These are phyloP conservation scores for Boletus reticulatus DNA, from an alignment of 768 basidiomycete genomes.

Conservation along the genomic window DNA sequence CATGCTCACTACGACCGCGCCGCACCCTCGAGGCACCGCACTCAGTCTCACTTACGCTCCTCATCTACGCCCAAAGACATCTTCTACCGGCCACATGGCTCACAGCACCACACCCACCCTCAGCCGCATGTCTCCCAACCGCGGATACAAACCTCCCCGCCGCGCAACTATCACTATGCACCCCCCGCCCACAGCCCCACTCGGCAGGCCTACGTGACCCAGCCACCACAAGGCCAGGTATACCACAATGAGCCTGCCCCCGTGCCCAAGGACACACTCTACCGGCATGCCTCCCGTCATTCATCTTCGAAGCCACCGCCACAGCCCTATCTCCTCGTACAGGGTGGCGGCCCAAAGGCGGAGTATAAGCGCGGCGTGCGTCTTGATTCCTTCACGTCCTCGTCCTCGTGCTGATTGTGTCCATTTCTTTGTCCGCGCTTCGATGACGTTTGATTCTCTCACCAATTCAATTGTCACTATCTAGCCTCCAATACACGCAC, in stretches of 20 bases:
- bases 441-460: constrained; percentile 5
- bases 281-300: constrained; percentile 21
- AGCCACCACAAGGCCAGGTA: constrained; percentile 30
- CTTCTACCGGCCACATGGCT: constrained; percentile 12
- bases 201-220: constrained; percentile 17
- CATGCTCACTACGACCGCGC: constrained; percentile 18
- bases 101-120: constrained; percentile 16
- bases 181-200: constrained; percentile 11
- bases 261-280: constrained; percentile 15
- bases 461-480: not conserved
- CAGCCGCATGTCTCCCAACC: constrained; percentile 13
- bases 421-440: not conserved
- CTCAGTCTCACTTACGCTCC: constrained; percentile 27
- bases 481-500: constrained; percentile 28
- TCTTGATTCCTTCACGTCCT: constrained; percentile 12
- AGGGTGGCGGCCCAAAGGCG: constrained; percentile 27
- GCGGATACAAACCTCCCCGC: constrained; percentile 19
- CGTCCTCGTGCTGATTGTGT: constrained; percentile 13
- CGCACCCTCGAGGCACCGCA: constrained; percentile 17
- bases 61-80: constrained; percentile 13
- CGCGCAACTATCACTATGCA: constrained; percentile 19
- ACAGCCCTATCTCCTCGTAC: constrained; percentile 27
- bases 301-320: constrained; percentile 21
- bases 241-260: constrained; percentile 18
- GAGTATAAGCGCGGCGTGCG: constrained; percentile 33